Conservation (phyloP, 345 rosid genomes). For the Tarenaya hassleriana region DNA sequence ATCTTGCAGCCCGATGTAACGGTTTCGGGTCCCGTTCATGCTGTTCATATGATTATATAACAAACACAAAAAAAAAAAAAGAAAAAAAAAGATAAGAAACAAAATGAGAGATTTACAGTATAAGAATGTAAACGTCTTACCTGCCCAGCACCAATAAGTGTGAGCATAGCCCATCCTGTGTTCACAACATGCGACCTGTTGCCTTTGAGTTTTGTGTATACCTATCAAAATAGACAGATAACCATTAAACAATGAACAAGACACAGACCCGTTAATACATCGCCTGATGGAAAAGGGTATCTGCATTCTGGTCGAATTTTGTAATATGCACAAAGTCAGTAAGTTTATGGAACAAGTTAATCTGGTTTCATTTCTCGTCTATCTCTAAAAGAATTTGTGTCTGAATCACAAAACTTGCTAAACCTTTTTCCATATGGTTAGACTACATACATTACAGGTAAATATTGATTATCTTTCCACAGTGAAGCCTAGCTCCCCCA, state of each 20-base stretch:
- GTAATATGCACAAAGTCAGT: not conserved
- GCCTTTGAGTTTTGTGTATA: slow-evolving; percentile 50
- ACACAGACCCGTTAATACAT: too few relatives aligned
- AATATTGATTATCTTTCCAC: too few relatives aligned
- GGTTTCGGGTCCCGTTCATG: slow-evolving; percentile 57
- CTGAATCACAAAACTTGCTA: too few relatives aligned
- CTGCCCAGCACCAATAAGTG: slow-evolving; percentile 62
- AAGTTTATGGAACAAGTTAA: too few relatives aligned
- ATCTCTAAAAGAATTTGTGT: not conserved
- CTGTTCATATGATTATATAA: slow-evolving; percentile 27
- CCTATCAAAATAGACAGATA: slow-evolving; percentile 28
- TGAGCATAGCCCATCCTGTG: slow-evolving; percentile 60
- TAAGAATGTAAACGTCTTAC: slow-evolving; percentile 27
- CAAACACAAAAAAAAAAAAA: not conserved
- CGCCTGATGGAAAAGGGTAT: not conserved
- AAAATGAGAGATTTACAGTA: slow-evolving; percentile 2
- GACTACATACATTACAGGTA: too few relatives aligned
- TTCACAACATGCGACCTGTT: slow-evolving; percentile 50
- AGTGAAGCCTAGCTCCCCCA: too few relatives aligned
- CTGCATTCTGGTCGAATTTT: too few relatives aligned
- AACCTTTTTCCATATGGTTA: too few relatives aligned
- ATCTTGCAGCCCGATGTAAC: slow-evolving; percentile 52
- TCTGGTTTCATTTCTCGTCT: not conserved
- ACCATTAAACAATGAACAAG: too few relatives aligned
- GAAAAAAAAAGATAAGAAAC: not conserved